These are phyloP conservation scores for Fonsecaea monophora DNA, from an alignment of 2,329 filamentous ascomycete species.

Conservation along the genomic window DNA sequence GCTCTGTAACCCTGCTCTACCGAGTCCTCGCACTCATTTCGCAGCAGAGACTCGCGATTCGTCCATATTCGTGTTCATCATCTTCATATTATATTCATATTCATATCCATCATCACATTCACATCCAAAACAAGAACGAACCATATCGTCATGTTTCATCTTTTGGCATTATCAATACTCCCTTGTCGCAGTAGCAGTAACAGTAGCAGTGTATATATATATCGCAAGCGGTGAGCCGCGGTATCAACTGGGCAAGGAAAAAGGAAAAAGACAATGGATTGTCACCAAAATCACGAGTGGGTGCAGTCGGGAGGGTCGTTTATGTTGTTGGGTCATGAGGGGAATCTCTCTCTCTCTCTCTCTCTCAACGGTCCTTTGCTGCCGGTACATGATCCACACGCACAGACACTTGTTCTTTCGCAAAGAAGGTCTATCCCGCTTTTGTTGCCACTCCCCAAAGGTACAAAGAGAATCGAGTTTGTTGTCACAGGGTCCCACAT, in stretches of 20 bases:
- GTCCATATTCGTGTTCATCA: not conserved
- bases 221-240: not conserved
- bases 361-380: not conserved
- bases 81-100: not conserved
- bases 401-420: not conserved
- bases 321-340: not conserved
- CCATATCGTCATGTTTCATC: not conserved
- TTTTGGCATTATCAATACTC: constrained; percentile 1
- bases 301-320: not conserved
- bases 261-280: not conserved
- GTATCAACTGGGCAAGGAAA: not conserved
- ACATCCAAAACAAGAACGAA: not conserved
- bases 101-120: not conserved
- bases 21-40: too few species aligned
- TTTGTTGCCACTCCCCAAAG: not conserved
- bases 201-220: not conserved
- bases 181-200: not conserved
- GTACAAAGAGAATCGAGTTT: not conserved
- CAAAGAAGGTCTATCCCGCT: constrained; percentile 4
- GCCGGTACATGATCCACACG: not conserved
- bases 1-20: too few species aligned
- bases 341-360: not conserved
- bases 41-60: too few species aligned
- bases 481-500: not conserved
- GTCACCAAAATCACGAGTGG: not conserved